A percentile compares a stretch with the other conserved stretches of the same genome.
Conservation (phyloP, 129 eudicot species). For the Glebionis coronaria region DNA sequence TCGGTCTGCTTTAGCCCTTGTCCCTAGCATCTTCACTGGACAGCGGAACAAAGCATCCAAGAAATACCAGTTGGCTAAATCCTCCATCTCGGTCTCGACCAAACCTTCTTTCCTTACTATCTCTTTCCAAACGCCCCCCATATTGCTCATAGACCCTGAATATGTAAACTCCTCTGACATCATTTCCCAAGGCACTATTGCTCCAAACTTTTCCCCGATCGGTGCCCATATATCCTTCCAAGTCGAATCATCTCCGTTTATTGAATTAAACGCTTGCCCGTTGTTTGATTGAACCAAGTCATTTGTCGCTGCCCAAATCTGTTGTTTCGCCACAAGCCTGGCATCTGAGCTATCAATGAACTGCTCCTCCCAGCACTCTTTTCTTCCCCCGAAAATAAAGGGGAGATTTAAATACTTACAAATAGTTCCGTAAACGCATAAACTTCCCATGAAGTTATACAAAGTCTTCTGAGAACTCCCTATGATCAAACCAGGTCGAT, state of each 20-base stretch:
- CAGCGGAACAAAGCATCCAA: conserved; percentile 64
- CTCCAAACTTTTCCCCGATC: conserved; percentile 61
- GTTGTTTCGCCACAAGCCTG: conserved; percentile 82
- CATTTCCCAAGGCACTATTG: conserved; percentile 31
- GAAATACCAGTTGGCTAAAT: conserved; percentile 80
- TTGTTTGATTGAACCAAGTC: conserved; percentile 22
- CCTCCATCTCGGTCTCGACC: conserved; percentile 56
- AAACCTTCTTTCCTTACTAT: conserved; percentile 58
- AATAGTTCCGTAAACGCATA: conserved; percentile 66
- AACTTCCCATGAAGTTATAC: conserved; percentile 80
- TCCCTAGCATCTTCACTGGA: conserved; percentile 70
- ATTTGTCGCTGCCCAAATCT: conserved; percentile 74
- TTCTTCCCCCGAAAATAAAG: conserved; percentile 78
- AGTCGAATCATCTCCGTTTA: conserved; percentile 60
- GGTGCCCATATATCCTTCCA: conserved; percentile 82
- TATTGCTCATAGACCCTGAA: conserved; percentile 53
- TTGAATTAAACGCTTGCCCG: conserved; percentile 73
- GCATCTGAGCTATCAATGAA: conserved; percentile 77
- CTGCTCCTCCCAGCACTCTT: conserved; percentile 72
- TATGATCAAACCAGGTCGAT: conserved; percentile 80
- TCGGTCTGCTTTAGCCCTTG: conserved; percentile 60
- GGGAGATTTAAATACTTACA: conserved; percentile 74
- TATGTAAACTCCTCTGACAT: conserved; percentile 44
- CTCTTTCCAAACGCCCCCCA: conserved; percentile 65
- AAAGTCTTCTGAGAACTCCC: conserved; percentile 59